phyloP scores from a whole-genome alignment of 2,329 filamentous ascomycete genomes.

The Ilyonectria destructans region DNA sequence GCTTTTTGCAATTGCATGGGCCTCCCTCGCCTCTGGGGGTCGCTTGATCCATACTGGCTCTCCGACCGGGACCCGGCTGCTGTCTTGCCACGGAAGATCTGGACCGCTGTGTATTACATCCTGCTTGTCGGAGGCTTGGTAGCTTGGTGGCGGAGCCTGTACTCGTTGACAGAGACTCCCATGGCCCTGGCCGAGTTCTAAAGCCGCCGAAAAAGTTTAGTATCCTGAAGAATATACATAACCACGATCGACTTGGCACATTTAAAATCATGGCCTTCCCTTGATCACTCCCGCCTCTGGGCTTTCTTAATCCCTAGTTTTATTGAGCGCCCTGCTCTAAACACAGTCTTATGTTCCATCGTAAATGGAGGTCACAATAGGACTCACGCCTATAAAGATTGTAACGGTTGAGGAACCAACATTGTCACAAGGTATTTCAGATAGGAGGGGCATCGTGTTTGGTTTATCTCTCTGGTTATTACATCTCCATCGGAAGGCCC shows the following conservation, averaged over 20 bases:
- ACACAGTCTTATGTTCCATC: neutral
- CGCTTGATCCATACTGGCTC: slow-evolving; percentile 72
- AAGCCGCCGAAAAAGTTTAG: slow-evolving; percentile 29
- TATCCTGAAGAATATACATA: neutral
- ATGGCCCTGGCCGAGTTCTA: slow-evolving; percentile 52
- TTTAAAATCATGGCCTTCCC: neutral
- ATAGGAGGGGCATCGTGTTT: slow-evolving; percentile 20
- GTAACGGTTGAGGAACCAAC: neutral
- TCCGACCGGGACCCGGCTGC: slow-evolving; percentile 42
- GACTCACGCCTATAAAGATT: too few relatives aligned
- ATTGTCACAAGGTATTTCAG: slow-evolving; percentile 3
- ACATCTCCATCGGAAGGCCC: slow-evolving; percentile 53
- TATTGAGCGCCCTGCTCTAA: neutral
- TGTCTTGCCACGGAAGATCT: slow-evolving; percentile 57
- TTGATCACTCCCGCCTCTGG: neutral
- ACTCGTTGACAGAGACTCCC: slow-evolving; percentile 75
- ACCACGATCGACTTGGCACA: neutral
- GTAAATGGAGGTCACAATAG: neutral
- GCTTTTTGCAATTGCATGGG: slow-evolving; percentile 95
- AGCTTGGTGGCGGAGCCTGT: slow-evolving; percentile 81
- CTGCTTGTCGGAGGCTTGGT: slow-evolving; percentile 81
- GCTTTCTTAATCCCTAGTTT: neutral
- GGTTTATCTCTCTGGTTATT: slow-evolving; percentile 27
- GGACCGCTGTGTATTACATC: slow-evolving; percentile 86
- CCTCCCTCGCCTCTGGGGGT: slow-evolving; percentile 88